Evolutionary conservation across 1,139 yeast genomes (phyloP).

Genomic region (Hansenula lynferdii): DNA sequence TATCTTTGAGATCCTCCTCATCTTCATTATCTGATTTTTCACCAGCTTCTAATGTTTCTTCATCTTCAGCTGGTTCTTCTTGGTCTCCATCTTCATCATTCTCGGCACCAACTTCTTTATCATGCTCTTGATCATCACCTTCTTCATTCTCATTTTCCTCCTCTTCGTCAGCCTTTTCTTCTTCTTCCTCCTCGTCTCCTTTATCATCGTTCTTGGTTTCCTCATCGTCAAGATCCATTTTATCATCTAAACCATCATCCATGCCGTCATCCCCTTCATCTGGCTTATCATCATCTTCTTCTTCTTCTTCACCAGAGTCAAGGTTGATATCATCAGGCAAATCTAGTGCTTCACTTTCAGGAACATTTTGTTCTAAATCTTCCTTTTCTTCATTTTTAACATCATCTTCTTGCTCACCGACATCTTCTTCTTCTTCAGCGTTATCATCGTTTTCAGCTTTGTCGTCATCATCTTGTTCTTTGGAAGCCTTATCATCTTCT

Average conservation of each 20-base stretch:
- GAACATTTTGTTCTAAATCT: conserved; percentile 65
- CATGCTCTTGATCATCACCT: conserved; percentile 27
- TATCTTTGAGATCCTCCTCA: conserved; percentile 27
- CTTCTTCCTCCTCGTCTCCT: conserved; percentile 26
- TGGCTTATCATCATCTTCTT: conserved; percentile 32
- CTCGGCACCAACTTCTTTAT: conserved; percentile 24
- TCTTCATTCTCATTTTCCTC: conserved; percentile 30
- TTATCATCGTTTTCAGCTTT: conserved; percentile 57
- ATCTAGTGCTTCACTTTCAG: conserved; percentile 77
- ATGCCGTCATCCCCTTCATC: conserved; percentile 29
- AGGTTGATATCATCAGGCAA: conserved; percentile 84
- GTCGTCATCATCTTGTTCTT: conserved; percentile 54
- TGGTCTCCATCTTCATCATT: conserved; percentile 25
- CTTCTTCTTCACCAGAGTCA: conserved; percentile 64
- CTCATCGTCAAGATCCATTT: conserved; percentile 22
- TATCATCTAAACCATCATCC: conserved; percentile 24
- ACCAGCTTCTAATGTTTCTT: conserved; percentile 25
- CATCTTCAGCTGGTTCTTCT: conserved; percentile 24
- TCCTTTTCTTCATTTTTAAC: conserved; percentile 70
- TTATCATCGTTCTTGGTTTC: conserved; percentile 26
- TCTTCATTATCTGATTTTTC: conserved; percentile 24
- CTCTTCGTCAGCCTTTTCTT: conserved; percentile 28
- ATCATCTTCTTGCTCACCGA: conserved; percentile 77
- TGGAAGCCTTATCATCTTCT: conserved; percentile 34
- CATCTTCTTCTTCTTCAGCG: conserved; percentile 57